Evolutionary conservation across 345 rosid species (phyloP), one percentile per base, ranked within the genome.

Genomic region (Gossypium sturtianum): DNA sequence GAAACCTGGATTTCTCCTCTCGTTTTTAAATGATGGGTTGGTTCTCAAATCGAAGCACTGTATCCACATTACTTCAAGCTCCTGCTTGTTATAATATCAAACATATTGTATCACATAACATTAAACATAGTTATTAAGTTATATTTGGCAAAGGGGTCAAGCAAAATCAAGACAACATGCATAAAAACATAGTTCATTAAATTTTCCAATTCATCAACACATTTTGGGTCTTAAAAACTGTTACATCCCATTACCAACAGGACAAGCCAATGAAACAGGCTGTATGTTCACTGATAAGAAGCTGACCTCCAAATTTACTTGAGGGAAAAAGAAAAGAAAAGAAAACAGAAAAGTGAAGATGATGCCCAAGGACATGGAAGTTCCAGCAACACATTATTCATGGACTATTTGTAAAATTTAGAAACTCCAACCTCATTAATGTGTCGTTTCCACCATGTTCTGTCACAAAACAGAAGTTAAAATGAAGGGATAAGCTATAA

Each of bases 381-480:
- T 66, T 45, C 53, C 53, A 12, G 71, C 20, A 53, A 66, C 59
- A 17, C 15, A 25, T 68, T 68, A 68, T 68, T 49, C 54, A 2
- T 27, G 45, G 22, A 69, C 25, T 51, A 69, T 25, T 49, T 19
- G 3, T 13, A 51, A 29, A 20, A 70, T 25, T 2, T 51, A 52
- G 17, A 70, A n/a, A 17, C 73, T 70, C 8, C 16, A 51, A 70
- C 73, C 47, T 17, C 47, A 27, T 52, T 29, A 70, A 4, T 27
- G 73, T 51, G 73, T 23, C 1, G 45, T n/a, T 70, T 49, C 59
- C 72, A 27, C 72, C 13, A 4, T 3, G 22, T 27, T 51, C 59
- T 51, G 90, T 44, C 16, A 77, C 64, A 4, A 75, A 9, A 66
- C 12, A 52, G 34, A 29, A 17, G 4, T 34, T 34, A 73, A 81